These are phyloP conservation scores for Acacia melanoxylon DNA, from an alignment of 306 rosid species.

Conservation along the genomic window DNA sequence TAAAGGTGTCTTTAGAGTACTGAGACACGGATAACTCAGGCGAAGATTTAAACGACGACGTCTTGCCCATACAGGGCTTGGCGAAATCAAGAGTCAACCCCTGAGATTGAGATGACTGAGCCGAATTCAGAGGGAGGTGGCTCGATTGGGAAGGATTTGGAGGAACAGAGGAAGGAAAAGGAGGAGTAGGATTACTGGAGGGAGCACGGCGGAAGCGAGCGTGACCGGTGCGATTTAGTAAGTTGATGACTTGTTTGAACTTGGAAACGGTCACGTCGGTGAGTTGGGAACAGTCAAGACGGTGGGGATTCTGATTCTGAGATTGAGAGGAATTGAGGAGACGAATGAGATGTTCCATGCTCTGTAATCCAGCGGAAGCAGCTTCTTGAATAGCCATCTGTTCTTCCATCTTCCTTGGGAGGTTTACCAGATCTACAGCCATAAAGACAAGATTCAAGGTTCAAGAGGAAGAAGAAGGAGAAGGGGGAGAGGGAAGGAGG, in stretches of 20 bases:
- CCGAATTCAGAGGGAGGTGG: neutral
- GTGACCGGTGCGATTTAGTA: conserved; percentile 78
- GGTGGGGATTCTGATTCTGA: neutral
- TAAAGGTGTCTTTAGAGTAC: conserved; percentile 31
- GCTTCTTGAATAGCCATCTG: conserved; percentile 67
- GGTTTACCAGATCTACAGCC: conserved; percentile 52
- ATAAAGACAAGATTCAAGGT: neutral
- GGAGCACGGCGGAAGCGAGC: conserved; percentile 91
- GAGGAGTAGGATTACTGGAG: neutral
- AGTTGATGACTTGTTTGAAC: conserved; percentile 65
- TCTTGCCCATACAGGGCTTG: conserved; percentile 11
- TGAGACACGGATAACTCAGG: neutral
- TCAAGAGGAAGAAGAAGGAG: too few species aligned
- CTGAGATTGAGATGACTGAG: neutral
- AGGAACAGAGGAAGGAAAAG: neutral
- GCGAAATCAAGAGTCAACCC: conserved; percentile 29
- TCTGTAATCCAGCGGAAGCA: conserved; percentile 62
- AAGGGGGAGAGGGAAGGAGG: neutral
- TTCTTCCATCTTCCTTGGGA: conserved; percentile 41
- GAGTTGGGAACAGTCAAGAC: conserved; percentile 56
- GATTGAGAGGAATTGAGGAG: conserved; percentile 43
- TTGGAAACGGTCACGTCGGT: conserved; percentile 74
- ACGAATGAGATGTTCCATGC: conserved; percentile 70
- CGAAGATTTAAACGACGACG: neutral
- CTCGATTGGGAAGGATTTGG: neutral